Percentiles rank a stretch among this genome's conserved stretches.
These are phyloP conservation scores for Tulasnella sp. DNA, from an alignment of 768 basidiomycete genomes.

Conservation along the genomic window DNA sequence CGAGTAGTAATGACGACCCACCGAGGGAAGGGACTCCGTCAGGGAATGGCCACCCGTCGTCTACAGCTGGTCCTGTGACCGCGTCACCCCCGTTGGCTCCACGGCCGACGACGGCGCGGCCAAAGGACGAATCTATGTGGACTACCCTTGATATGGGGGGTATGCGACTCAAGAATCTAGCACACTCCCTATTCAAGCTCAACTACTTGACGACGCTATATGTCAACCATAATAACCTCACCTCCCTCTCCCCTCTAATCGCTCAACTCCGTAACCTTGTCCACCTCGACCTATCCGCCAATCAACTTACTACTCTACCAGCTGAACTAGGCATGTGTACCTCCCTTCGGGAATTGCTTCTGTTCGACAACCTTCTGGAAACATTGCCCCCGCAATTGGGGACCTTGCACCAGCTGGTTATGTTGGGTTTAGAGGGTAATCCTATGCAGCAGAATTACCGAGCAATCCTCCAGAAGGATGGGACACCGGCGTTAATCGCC, in stretches of 20 bases:
- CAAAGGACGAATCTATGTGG: constrained; percentile 68
- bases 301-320: constrained; percentile 64
- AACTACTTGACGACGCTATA: constrained; percentile 69
- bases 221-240: constrained; percentile 87
- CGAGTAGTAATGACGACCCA: constrained; percentile 23
- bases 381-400: constrained; percentile 81
- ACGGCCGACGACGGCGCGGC: constrained; percentile 45
- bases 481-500: constrained; percentile 77
- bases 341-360: constrained; percentile 76
- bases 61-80: constrained; percentile 60
- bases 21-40: constrained; percentile 25
- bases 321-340: constrained; percentile 85
- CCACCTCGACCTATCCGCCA: constrained; percentile 83
- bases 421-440: constrained; percentile 94
- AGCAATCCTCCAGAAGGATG: constrained; percentile 81
- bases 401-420: constrained; percentile 80
- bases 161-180: constrained; percentile 81
- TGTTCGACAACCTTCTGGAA: constrained; percentile 90
- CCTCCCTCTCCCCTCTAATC: constrained; percentile 69
- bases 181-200: constrained; percentile 36
- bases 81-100: constrained; percentile 25
- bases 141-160: constrained; percentile 93
- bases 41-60: constrained; percentile 47
- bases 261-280: constrained; percentile 73
- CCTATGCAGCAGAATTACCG: constrained; percentile 71